Percentiles rank a stretch among this genome's conserved stretches.
These are phyloP conservation scores for Anisodus acutangulus DNA, from an alignment of 257 asterid species.

Conservation along the genomic window DNA sequence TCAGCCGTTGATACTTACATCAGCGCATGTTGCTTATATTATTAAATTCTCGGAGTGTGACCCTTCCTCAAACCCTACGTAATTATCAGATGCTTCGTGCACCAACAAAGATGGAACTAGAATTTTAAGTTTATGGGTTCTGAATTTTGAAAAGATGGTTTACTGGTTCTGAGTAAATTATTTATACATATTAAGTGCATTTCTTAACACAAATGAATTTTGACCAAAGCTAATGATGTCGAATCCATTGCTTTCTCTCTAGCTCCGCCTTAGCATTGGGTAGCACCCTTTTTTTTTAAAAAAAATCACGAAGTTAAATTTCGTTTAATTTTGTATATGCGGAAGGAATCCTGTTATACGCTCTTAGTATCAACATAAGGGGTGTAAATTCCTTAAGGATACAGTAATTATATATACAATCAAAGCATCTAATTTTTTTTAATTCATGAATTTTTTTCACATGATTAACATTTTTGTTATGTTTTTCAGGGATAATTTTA, in stretches of 20 bases:
- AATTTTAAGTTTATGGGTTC: neutral
- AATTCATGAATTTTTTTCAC: neutral
- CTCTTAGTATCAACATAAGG: neutral
- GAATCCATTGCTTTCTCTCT: neutral
- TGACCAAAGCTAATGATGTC: neutral
- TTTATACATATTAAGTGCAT: neutral
- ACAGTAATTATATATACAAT: neutral
- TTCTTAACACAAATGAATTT: neutral
- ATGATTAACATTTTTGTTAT: neutral
- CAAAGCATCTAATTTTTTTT: neutral
- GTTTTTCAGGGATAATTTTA: conserved; percentile 79
- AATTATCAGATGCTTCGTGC: neutral
- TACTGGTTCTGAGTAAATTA: neutral
- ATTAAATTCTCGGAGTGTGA: no score
- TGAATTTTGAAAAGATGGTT: neutral
- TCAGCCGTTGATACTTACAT: neutral
- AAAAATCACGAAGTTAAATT: neutral
- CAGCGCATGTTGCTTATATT: neutral
- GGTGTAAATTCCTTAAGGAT: neutral
- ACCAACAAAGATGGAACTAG: fast-evolving
- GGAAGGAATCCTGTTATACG: neutral
- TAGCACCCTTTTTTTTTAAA: neutral
- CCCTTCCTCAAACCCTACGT: neutral
- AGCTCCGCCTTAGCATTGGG: neutral
- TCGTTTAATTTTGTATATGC: neutral